Conservation (phyloP, 2,329 filamentous ascomycete genomes). For the Waltergamsia citrina region DNA sequence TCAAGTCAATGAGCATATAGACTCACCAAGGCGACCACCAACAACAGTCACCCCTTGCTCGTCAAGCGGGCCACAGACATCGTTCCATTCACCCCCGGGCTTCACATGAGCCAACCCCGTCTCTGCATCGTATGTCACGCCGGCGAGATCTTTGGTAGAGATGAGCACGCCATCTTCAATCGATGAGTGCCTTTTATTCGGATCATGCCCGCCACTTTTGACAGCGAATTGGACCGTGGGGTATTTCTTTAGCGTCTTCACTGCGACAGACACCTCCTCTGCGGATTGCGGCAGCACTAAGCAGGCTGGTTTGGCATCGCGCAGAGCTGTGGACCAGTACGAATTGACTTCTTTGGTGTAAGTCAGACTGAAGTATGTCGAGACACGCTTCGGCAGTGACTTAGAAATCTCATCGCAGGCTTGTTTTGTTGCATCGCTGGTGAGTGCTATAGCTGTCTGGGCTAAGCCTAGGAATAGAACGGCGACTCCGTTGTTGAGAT, state of each 20-base stretch:
- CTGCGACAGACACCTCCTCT: constrained; percentile 19
- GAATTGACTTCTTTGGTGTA: constrained; percentile 4
- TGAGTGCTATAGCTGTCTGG: too few species aligned
- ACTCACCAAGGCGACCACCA: constrained; percentile 15
- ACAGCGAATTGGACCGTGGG: constrained; percentile 21
- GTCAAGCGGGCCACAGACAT: constrained; percentile 22
- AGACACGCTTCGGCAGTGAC: neutral
- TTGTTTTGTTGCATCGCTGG: constrained; percentile 2
- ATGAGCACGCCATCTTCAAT: constrained; percentile 25
- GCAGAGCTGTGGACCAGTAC: constrained; percentile 22
- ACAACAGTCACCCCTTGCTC: constrained; percentile 21
- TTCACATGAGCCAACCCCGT: constrained; percentile 24
- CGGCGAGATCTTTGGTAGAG: constrained; percentile 20
- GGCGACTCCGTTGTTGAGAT: too few species aligned
- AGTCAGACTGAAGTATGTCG: neutral
- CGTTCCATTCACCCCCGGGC: constrained; percentile 27
- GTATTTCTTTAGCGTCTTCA: constrained; percentile 17
- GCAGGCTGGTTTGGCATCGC: constrained; percentile 22
- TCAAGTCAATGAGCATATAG: neutral
- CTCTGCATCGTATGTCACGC: constrained; percentile 20
- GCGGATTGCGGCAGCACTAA: constrained; percentile 20
- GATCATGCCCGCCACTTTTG: constrained; percentile 28
- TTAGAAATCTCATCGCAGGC: constrained; percentile 6
- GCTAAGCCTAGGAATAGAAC: too few species aligned
- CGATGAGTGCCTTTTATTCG: constrained; percentile 21